A percentile compares a stretch with the other conserved stretches of the same genome.
Conservation (phyloP, 2,329 filamentous ascomycete species). For the Pyrenochaeta sp. region DNA sequence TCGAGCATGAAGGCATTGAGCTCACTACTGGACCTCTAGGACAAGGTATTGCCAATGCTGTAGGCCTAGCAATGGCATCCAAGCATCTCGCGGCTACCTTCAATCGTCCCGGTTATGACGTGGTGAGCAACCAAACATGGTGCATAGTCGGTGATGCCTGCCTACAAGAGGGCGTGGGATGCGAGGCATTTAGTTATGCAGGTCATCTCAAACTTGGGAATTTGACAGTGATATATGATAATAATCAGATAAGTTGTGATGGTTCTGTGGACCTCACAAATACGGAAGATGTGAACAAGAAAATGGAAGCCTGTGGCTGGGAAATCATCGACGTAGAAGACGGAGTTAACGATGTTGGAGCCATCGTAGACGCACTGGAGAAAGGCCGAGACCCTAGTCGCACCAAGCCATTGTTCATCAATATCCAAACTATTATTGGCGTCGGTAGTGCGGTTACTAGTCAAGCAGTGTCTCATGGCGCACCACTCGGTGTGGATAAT, state of each 20-base stretch:
- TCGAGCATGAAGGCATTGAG: conserved; percentile 66
- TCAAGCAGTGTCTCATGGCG: conserved; percentile 65
- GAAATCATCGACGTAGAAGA: conserved; percentile 63
- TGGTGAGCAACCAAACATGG: conserved; percentile 63
- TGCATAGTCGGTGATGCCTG: conserved; percentile 68
- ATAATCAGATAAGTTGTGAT: conserved; percentile 69
- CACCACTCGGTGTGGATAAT: conserved; percentile 63
- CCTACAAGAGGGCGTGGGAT: conserved; percentile 65
- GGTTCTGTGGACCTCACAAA: conserved; percentile 64
- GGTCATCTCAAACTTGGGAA: conserved; percentile 64
- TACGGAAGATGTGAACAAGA: conserved; percentile 65
- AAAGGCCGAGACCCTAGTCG: conserved; percentile 54
- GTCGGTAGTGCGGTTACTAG: conserved; percentile 57
- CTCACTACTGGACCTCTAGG: conserved; percentile 68
- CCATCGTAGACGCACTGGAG: conserved; percentile 57
- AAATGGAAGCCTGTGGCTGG: conserved; percentile 66
- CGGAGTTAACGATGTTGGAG: conserved; percentile 62
- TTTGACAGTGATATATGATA: conserved; percentile 67
- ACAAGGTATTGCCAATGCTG: conserved; percentile 68
- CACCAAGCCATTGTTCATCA: conserved; percentile 65
- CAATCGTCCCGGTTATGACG: conserved; percentile 59
- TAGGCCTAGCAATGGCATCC: conserved; percentile 66
- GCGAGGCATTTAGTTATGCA: conserved; percentile 32
- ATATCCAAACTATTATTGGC: conserved; percentile 66
- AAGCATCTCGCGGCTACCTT: conserved; percentile 65